These are phyloP conservation scores for Monosporascus cannonballus DNA, from an alignment of 2,329 filamentous ascomycete species.

Conservation along the genomic window DNA sequence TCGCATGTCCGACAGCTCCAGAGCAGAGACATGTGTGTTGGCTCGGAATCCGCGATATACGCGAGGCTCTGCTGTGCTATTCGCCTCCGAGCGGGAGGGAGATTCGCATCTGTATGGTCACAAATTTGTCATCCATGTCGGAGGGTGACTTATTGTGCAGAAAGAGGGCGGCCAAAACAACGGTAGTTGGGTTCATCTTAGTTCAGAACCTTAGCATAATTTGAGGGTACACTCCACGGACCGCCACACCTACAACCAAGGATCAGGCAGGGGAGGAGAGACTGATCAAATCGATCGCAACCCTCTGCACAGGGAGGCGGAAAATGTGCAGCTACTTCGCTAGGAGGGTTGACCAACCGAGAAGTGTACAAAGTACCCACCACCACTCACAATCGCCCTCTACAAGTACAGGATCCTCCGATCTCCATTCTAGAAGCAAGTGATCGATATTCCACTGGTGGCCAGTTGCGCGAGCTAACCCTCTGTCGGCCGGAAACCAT, in stretches of 20 bases:
- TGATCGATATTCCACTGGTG: background rate
- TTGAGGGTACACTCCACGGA: background rate
- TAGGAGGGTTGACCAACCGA: background rate
- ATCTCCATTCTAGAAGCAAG: constrained; percentile 1
- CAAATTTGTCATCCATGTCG: background rate
- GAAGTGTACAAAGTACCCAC: background rate
- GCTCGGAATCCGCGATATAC: background rate
- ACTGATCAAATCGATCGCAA: background rate
- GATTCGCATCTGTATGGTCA: background rate
- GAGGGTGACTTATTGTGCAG: background rate
- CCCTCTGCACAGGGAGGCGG: background rate
- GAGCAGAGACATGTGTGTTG: background rate
- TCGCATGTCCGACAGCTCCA: background rate
- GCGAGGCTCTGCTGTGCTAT: background rate
- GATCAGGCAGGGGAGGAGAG: background rate
- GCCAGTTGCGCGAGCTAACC: background rate
- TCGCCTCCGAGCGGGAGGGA: background rate
- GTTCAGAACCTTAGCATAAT: background rate
- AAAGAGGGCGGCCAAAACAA: background rate
- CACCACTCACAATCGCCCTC: background rate
- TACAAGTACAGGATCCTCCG: background rate
- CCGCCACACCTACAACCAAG: background rate
- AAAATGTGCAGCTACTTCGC: background rate
- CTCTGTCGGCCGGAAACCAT: background rate
- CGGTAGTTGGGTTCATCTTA: background rate